These are phyloP conservation scores for Hanseniaspora occidentalis DNA, from an alignment of 805 yeast species.

Conservation along the genomic window DNA sequence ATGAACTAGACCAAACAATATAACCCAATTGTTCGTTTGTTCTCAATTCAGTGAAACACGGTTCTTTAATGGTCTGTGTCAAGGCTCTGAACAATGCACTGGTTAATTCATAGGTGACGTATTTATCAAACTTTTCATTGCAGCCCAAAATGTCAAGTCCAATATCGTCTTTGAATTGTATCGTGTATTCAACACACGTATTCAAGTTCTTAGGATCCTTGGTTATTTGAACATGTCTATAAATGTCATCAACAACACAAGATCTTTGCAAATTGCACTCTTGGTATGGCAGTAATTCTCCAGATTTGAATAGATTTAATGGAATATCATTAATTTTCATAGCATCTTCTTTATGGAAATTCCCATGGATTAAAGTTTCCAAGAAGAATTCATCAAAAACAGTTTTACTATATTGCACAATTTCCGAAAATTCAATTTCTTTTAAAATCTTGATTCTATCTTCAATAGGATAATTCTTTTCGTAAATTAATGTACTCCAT, in stretches of 20 bases:
- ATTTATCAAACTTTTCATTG: conserved; percentile 9
- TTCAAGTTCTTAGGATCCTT: conserved; percentile 65
- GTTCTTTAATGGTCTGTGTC: conserved; percentile 68
- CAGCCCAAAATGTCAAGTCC: background rate
- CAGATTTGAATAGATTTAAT: conserved; percentile 16
- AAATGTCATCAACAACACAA: conserved; percentile 16
- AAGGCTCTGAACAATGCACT: conserved; percentile 50
- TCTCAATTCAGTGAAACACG: conserved; percentile 78
- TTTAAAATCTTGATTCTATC: conserved; percentile 44
- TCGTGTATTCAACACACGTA: conserved; percentile 68
- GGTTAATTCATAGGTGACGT: conserved; percentile 28
- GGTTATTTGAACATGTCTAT: conserved; percentile 36
- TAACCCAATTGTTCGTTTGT: conserved; percentile 94
- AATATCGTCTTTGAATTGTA: conserved; percentile 42
- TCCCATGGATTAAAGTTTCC: conserved; percentile 73
- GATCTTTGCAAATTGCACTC: background rate
- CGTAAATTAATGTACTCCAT: conserved; percentile 55
- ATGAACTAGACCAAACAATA: conserved; percentile 72
- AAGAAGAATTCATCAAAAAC: conserved; percentile 47
- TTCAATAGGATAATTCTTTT: conserved; percentile 49
- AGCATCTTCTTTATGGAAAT: conserved; percentile 45
- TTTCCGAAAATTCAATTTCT: conserved; percentile 34
- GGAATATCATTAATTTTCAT: conserved; percentile 32
- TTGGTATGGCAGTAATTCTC: background rate
- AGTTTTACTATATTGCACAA: conserved; percentile 38